Conservation (phyloP, 768 basidiomycete genomes). For the Dictyophora rubrovolvata region DNA sequence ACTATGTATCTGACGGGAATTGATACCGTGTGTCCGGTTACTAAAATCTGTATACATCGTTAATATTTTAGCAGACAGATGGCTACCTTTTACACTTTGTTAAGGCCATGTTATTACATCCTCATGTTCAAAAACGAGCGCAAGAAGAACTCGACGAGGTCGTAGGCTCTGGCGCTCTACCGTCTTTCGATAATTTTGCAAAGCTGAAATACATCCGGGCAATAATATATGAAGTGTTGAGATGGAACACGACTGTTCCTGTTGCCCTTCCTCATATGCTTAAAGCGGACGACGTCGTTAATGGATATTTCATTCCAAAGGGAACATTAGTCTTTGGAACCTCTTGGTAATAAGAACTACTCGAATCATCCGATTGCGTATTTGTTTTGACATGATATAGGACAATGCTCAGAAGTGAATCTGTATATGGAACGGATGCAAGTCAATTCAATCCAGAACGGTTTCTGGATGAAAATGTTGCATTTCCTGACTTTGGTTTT, state of each 20-base stretch:
- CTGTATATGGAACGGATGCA: neutral
- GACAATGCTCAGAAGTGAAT: neutral
- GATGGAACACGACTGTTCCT: neutral
- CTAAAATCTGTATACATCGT: neutral
- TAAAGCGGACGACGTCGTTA: conserved; percentile 1
- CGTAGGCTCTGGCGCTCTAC: conserved; percentile 15
- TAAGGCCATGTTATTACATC: conserved; percentile 17
- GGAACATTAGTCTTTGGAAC: conserved; percentile 1
- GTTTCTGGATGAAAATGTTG: neutral
- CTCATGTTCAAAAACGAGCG: conserved; percentile 16
- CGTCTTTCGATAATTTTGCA: conserved; percentile 13
- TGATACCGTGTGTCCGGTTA: neutral
- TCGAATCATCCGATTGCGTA: neutral
- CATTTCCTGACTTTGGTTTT: neutral
- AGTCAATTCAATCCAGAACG: neutral
- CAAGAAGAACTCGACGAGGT: conserved; percentile 17
- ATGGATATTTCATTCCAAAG: neutral
- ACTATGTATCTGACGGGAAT: neutral
- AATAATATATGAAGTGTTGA: neutral
- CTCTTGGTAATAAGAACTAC: neutral
- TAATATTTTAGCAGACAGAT: neutral
- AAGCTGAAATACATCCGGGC: neutral
- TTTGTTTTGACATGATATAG: neutral
- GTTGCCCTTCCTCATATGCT: neutral
- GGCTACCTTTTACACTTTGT: conserved; percentile 11